Evolutionary conservation across 345 rosid genomes (phyloP).

Genomic region (Aethionema arabicum): DNA sequence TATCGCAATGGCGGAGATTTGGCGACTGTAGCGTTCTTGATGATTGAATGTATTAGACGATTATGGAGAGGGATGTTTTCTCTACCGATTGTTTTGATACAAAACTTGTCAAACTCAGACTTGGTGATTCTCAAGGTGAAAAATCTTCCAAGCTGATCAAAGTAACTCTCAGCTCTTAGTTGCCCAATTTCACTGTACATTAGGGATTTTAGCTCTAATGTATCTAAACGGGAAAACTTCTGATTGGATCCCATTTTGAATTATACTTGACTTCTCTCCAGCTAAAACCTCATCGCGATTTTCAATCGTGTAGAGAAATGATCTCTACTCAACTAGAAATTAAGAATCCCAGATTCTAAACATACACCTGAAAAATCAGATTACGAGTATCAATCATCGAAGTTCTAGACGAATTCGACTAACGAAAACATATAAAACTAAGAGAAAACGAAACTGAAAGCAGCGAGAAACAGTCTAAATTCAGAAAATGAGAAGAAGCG

Average conservation of each 20-base stretch:
- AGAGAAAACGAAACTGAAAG: background rate
- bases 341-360: background rate
- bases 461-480: slow-evolving; percentile 5
- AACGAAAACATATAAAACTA: background rate
- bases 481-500: background rate
- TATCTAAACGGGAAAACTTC: slow-evolving; percentile 11
- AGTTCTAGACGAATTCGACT: background rate
- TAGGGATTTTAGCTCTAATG: slow-evolving; percentile 28
- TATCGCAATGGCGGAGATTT: slow-evolving; percentile 51
- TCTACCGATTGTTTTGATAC: slow-evolving; percentile 59
- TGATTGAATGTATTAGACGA: slow-evolving; percentile 55
- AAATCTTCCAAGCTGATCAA: slow-evolving; percentile 62
- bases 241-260: slow-evolving; percentile 32
- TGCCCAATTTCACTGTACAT: slow-evolving; percentile 53
- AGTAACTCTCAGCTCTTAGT: slow-evolving; percentile 74
- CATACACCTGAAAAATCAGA: slow-evolving; percentile 15
- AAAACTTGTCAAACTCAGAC: slow-evolving; percentile 64
- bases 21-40: slow-evolving; percentile 65
- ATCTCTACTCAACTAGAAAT: background rate
- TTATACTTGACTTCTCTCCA: background rate
- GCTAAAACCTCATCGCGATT: slow-evolving; percentile 10
- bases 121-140: slow-evolving; percentile 56
- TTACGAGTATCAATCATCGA: background rate
- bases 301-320: background rate
- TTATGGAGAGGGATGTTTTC: slow-evolving; percentile 75